Conservation (phyloP, 78 protist species). For the Corallochytrium limacisporum region DNA sequence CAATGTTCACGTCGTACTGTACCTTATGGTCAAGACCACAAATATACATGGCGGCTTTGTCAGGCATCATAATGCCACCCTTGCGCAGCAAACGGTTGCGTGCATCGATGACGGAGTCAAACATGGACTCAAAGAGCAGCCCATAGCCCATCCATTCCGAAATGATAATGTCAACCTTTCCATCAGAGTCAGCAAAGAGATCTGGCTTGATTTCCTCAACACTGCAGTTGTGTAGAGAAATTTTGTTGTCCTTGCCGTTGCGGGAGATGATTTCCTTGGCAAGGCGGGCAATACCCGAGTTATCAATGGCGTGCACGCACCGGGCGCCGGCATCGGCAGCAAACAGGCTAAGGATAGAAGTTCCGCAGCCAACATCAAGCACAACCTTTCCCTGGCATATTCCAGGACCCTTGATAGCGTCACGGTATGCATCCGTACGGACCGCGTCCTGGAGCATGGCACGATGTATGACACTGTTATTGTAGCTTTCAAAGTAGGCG, state of each 20-base stretch:
- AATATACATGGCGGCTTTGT: conserved; percentile 48
- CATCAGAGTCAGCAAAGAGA: too few relatives aligned
- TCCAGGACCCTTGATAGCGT: not conserved
- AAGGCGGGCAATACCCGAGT: conserved; percentile 36
- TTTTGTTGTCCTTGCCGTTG: conserved; percentile 53
- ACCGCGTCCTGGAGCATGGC: not conserved
- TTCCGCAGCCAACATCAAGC: conserved; percentile 92
- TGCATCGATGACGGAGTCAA: conserved; percentile 86
- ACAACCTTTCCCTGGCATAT: conserved; percentile 31
- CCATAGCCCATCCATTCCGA: conserved; percentile 97
- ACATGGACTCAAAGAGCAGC: conserved; percentile 87
- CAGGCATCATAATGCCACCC: conserved; percentile 82
- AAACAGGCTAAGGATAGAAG: conserved; percentile 87
- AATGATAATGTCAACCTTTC: conserved; percentile 71
- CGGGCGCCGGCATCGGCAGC: conserved; percentile 95
- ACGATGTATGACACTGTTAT: too few relatives aligned
- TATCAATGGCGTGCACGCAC: conserved; percentile 68
- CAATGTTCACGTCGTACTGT: conserved; percentile 68
- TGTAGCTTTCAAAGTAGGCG: too few relatives aligned
- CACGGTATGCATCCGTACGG: not conserved
- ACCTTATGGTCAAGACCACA: conserved; percentile 62
- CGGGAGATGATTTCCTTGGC: conserved; percentile 65
- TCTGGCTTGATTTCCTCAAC: conserved; percentile 76
- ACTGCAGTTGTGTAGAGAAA: conserved; percentile 75
- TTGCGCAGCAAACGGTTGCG: conserved; percentile 74